phyloP scores from a whole-genome alignment of 352 stramenopile genomes.

The Globisporangium heterothallicum region DNA sequence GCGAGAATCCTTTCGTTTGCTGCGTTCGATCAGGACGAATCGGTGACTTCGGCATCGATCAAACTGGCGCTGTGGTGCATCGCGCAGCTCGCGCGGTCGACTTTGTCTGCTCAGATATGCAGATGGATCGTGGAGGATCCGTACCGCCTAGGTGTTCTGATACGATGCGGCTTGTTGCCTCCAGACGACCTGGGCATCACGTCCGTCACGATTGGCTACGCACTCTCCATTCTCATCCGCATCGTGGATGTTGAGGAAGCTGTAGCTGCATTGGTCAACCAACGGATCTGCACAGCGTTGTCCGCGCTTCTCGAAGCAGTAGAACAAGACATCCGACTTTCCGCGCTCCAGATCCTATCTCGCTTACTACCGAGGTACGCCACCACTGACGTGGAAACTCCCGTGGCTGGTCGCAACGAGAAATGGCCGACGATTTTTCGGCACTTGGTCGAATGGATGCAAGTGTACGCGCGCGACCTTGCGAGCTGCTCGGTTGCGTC shows the following conservation, averaged over 20 bases:
- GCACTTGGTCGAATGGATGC: conserved; percentile 70
- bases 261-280: conserved; percentile 23
- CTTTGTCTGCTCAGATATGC: conserved; percentile 13
- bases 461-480: conserved; percentile 52
- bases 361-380: conserved; percentile 26
- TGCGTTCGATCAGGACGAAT: conserved; percentile 24
- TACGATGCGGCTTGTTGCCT: conserved; percentile 26
- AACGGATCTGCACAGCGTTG: conserved; percentile 35
- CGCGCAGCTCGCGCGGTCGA: conserved; percentile 28
- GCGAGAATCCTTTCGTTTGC: conserved; percentile 36
- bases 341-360: conserved; percentile 40
- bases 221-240: conserved; percentile 32
- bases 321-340: conserved; percentile 35
- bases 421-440: conserved; percentile 36
- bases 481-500: conserved; percentile 21
- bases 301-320: conserved; percentile 46
- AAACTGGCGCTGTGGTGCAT: conserved; percentile 40
- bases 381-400: no score
- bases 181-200: conserved; percentile 26
- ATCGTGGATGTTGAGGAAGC: conserved; percentile 16
- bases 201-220: conserved; percentile 31
- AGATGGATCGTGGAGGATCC: conserved; percentile 29
- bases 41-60: conserved; percentile 26
- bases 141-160: conserved; percentile 28
- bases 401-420: conserved; percentile 14